These are phyloP conservation scores for Yamadazyma triangularis DNA, from an alignment of 1,139 yeast genomes.

Conservation along the genomic window DNA sequence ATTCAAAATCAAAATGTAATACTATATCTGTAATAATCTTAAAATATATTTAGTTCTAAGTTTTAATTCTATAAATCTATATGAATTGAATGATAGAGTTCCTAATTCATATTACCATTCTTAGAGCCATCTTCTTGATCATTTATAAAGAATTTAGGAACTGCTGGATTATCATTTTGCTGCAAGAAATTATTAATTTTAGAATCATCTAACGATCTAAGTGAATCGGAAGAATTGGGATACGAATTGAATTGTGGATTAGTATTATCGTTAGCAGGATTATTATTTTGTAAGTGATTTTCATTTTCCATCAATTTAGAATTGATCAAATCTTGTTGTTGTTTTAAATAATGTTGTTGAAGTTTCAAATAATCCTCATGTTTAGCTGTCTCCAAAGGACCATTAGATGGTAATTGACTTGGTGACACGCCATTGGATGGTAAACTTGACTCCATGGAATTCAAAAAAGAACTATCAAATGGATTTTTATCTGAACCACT, in stretches of 20 bases:
- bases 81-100: too few species aligned
- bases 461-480: conserved; percentile 30
- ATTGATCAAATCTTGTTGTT: conserved; percentile 32
- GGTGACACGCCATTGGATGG: not conserved
- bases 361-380: conserved; percentile 36
- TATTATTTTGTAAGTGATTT: conserved; percentile 1
- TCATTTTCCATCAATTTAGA: conserved; percentile 18
- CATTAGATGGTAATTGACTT: too few species aligned
- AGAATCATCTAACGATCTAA: conserved; percentile 8
- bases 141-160: conserved; percentile 13
- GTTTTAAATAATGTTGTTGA: conserved; percentile 36
- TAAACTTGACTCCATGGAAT: not conserved
- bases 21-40: too few species aligned
- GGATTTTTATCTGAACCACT: conserved; percentile 31
- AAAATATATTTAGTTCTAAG: too few species aligned
- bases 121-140: conserved; percentile 10
- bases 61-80: too few species aligned
- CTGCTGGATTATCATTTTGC: conserved; percentile 11
- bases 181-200: conserved; percentile 12
- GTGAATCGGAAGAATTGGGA: conserved; percentile 10
- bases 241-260: conserved; percentile 3
- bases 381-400: conserved; percentile 5
- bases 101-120: too few species aligned
- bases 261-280: not conserved
- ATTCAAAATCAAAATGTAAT: too few species aligned